A percentile compares a stretch with the other conserved stretches of the same genome.
Conservation (phyloP, 305 asterid genomes). For the Ajuga reptans region DNA sequence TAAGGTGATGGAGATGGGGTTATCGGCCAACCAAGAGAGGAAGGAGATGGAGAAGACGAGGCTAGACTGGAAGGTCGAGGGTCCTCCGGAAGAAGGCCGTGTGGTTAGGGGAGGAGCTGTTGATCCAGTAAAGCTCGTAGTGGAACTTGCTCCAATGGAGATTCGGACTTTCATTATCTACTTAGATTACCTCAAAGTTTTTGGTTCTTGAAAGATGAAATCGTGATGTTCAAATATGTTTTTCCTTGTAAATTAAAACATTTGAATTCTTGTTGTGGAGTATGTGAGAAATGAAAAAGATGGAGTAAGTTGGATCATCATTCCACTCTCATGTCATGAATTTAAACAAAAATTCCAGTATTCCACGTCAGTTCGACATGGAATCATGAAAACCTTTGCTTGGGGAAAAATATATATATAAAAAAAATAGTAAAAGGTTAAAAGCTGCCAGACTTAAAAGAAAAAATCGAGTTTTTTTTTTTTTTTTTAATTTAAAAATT, state of each 20-base stretch:
- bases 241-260: constrained; percentile 5
- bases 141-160: constrained; percentile 71
- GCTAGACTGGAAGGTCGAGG: constrained; percentile 49
- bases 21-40: constrained; percentile 67
- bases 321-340: not conserved
- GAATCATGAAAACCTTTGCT: not conserved
- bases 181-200: constrained; percentile 25
- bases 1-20: constrained; percentile 52
- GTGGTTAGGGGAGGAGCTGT: constrained; percentile 49
- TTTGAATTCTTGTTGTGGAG: not conserved
- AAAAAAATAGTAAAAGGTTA: no score
- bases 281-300: not conserved
- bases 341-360: not conserved
- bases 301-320: not conserved
- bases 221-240: not conserved
- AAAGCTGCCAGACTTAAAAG: no score
- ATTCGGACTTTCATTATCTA: constrained; percentile 54
- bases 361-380: not conserved
- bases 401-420: no score
- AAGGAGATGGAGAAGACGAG: constrained; percentile 59
- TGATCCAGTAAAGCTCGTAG: constrained; percentile 50
- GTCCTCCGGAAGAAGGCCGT: constrained; percentile 17
- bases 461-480: no score
- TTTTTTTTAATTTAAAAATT: no score
- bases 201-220: constrained; percentile 25